Conservation (phyloP, 2,329 filamentous ascomycete species). For the Phialocephala sp. region DNA sequence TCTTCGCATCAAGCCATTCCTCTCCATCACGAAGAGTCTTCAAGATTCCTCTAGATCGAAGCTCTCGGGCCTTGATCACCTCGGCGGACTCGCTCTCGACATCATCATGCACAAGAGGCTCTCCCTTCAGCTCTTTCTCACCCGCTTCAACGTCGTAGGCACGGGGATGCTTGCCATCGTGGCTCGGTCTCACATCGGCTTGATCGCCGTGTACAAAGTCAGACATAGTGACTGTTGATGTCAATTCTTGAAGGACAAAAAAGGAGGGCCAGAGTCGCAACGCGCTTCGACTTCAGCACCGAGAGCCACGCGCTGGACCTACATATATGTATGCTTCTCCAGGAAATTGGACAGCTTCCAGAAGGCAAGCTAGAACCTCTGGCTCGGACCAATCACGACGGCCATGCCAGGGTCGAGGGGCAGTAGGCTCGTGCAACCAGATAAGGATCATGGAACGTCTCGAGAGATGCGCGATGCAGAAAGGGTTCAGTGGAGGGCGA, state of each 20-base stretch:
- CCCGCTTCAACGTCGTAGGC: constrained; percentile 36
- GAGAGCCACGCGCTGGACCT: constrained; percentile 4
- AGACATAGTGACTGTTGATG: constrained; percentile 21
- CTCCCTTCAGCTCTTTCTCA: constrained; percentile 13
- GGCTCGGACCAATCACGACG: constrained; percentile 11
- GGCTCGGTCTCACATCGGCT: constrained; percentile 32
- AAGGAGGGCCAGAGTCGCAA: not conserved
- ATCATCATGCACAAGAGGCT: constrained; percentile 8
- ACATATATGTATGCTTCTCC: constrained; percentile 12
- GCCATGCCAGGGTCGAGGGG: not conserved
- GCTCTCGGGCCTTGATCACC: constrained; percentile 34
- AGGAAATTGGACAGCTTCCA: constrained; percentile 13
- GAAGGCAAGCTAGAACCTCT: constrained; percentile 10
- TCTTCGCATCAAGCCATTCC: constrained; percentile 49
- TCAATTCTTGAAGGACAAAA: constrained; percentile 1
- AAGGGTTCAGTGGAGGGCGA: constrained; percentile 12
- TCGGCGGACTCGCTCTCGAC: constrained; percentile 24
- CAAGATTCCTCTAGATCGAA: constrained; percentile 33
- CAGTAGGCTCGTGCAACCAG: constrained; percentile 16
- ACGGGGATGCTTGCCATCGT: constrained; percentile 30
- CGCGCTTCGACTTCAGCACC: constrained; percentile 2
- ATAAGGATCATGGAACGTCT: constrained; percentile 18
- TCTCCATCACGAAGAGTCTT: constrained; percentile 45
- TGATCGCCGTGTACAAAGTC: constrained; percentile 40
- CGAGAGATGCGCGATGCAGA: not conserved